Conservation (phyloP, 2,329 filamentous ascomycete genomes). For the Cladophialophora psammophila region DNA sequence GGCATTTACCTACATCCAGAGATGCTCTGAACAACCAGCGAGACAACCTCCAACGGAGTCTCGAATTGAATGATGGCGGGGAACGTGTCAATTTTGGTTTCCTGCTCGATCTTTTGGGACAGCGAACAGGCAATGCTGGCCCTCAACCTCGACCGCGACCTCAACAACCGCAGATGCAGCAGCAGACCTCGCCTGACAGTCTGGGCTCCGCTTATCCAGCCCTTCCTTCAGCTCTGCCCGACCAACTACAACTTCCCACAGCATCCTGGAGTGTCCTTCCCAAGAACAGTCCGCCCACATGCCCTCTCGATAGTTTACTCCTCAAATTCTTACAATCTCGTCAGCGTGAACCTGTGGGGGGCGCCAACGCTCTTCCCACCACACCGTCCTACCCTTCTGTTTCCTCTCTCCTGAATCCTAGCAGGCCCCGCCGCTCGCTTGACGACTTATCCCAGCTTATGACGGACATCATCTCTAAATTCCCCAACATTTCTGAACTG, state of each 20-base stretch:
- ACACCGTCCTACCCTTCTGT: constrained; percentile 82
- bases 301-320: constrained; percentile 78
- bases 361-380: constrained; percentile 67
- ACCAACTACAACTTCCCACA: constrained; percentile 38
- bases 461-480: constrained; percentile 83
- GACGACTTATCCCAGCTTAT: constrained; percentile 86
- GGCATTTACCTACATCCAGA: constrained; percentile 31
- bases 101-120: constrained; percentile 68
- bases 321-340: constrained; percentile 78
- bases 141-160: neutral
- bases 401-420: constrained; percentile 76
- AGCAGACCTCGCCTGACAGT: constrained; percentile 17
- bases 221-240: constrained; percentile 38
- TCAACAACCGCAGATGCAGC: neutral
- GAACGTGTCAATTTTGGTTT: constrained; percentile 78
- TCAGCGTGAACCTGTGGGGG: constrained; percentile 56
- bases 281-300: constrained; percentile 72
- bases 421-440: constrained; percentile 46
- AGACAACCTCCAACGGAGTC: constrained; percentile 51
- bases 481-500: constrained; percentile 77
- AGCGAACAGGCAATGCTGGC: constrained; percentile 57
- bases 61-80: constrained; percentile 64
- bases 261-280: constrained; percentile 54
- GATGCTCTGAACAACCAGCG: constrained; percentile 53
- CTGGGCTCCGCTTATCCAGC: constrained; percentile 36